A percentile compares a stretch with the other conserved stretches of the same genome.
These are phyloP conservation scores for Aureobasidium leucospermi DNA, from an alignment of 2,329 filamentous ascomycete species.

Conservation along the genomic window DNA sequence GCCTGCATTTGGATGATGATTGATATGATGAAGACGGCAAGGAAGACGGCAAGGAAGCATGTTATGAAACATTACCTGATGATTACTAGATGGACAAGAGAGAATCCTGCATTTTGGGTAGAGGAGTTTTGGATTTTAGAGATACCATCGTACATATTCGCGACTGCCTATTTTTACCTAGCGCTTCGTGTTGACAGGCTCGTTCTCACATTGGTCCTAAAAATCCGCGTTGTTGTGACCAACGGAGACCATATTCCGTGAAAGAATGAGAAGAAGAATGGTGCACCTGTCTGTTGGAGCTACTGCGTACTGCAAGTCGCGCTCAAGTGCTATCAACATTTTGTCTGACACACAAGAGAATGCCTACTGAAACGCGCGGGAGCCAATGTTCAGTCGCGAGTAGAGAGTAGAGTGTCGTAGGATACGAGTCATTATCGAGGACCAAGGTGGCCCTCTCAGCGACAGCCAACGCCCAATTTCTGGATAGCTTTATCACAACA, in stretches of 20 bases:
- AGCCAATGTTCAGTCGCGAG: too few relatives aligned
- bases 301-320: too few relatives aligned
- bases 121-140: background rate
- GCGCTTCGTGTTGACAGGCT: too few relatives aligned
- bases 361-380: too few relatives aligned
- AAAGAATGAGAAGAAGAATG: too few relatives aligned
- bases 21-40: background rate
- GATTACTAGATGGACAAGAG: background rate
- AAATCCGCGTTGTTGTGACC: too few relatives aligned
- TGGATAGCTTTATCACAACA: background rate
- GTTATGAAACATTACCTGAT: background rate
- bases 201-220: too few relatives aligned
- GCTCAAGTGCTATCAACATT: too few relatives aligned
- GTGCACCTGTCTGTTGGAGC: too few relatives aligned
- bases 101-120: background rate
- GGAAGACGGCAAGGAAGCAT: background rate
- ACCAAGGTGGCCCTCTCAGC: background rate
- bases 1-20: constrained; percentile 6
- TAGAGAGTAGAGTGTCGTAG: background rate
- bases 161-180: background rate
- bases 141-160: constrained; percentile 1
- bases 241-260: too few relatives aligned
- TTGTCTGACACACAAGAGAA: too few relatives aligned
- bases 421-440: background rate
- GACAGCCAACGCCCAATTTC: background rate